These are phyloP conservation scores for Sicyos edulis DNA, from an alignment of 306 rosid genomes.

Conservation along the genomic window DNA sequence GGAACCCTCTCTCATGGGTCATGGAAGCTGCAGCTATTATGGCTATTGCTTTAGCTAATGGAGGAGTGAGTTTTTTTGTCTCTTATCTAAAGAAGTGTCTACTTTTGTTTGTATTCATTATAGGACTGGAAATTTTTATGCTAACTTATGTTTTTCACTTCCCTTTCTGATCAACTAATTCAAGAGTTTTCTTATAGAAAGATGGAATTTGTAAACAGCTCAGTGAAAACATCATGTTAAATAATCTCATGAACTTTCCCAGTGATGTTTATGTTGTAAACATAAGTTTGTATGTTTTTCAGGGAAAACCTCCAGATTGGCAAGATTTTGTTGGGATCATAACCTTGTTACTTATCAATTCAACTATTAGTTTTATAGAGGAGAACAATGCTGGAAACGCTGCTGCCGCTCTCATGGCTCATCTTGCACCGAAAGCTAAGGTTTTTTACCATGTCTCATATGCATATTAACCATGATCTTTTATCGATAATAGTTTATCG, in stretches of 20 bases:
- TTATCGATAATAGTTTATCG: not conserved
- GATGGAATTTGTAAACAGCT: not conserved
- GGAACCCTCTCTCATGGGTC: slow-evolving; percentile 95
- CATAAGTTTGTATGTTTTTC: slow-evolving; percentile 12
- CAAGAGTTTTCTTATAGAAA: not conserved
- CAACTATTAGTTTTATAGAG: slow-evolving; percentile 78
- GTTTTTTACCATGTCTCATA: slow-evolving; percentile 23
- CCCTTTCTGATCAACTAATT: not conserved
- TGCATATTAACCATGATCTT: not conserved
- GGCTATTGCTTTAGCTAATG: slow-evolving; percentile 90
- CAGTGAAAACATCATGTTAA: not conserved
- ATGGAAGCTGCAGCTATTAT: slow-evolving; percentile 94
- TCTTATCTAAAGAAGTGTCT: not conserved
- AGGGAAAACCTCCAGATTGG: slow-evolving; percentile 87
- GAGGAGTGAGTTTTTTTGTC: slow-evolving; percentile 44
- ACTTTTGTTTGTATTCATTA: not conserved
- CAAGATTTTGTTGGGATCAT: slow-evolving; percentile 78
- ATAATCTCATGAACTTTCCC: not conserved
- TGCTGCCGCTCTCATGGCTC: slow-evolving; percentile 85
- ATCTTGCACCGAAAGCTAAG: slow-evolving; percentile 78
- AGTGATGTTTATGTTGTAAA: not conserved
- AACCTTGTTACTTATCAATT: slow-evolving; percentile 56
- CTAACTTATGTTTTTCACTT: not conserved
- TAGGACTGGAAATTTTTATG: not conserved
- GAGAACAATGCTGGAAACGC: slow-evolving; percentile 92